Evolutionary conservation across 2,329 filamentous ascomycete species (phyloP).

Genomic region (Fonsecaea erecta): DNA sequence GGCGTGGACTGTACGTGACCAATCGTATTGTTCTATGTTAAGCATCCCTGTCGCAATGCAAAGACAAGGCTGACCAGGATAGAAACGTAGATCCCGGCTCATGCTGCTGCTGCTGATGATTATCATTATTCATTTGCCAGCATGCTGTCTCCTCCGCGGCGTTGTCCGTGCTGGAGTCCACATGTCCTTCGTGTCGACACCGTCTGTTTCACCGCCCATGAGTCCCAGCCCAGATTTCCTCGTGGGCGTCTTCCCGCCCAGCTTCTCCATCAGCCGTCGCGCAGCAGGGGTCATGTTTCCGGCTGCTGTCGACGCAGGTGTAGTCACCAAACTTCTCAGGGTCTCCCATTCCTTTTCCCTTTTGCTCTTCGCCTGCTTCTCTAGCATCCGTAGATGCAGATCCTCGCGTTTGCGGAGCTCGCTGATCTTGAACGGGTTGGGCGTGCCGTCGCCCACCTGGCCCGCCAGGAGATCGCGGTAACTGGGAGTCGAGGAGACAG

Average conservation of each 20-base stretch:
- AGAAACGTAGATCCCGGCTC: too few relatives aligned
- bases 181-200: conserved; percentile 34
- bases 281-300: conserved; percentile 51
- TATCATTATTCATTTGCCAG: conserved; percentile 12
- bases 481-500: conserved; percentile 57
- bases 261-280: conserved; percentile 47
- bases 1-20: too few relatives aligned
- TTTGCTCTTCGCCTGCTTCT: conserved; percentile 52
- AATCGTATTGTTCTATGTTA: too few relatives aligned
- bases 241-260: conserved; percentile 45
- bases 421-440: conserved; percentile 79
- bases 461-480: conserved; percentile 41
- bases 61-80: too few relatives aligned
- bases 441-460: conserved; percentile 55
- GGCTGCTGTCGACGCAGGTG: conserved; percentile 26
- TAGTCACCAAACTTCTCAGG: conserved; percentile 4
- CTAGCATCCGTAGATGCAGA: conserved; percentile 84
- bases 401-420: conserved; percentile 77
- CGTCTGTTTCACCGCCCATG: conserved; percentile 5
- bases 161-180: conserved; percentile 49
- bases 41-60: too few relatives aligned
- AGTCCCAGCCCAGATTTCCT: conserved; percentile 21
- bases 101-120: too few relatives aligned
- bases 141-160: conserved; percentile 35
- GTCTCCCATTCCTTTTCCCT: conserved; percentile 34